phyloP scores from a whole-genome alignment of 176 grass and related monocot species.

The Chloris gayana region DNA sequence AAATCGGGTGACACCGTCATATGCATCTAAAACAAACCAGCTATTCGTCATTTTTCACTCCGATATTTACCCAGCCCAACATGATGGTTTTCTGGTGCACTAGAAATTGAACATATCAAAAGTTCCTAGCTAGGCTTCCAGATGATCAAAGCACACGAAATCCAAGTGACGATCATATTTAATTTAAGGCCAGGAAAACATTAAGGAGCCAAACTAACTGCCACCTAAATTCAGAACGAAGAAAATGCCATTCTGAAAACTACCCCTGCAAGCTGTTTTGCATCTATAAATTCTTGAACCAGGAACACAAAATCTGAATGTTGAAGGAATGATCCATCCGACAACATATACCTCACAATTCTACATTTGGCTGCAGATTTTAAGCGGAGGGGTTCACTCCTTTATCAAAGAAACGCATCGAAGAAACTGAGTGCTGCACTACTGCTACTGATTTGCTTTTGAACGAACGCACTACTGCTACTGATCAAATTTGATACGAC shows the following conservation, averaged over 20 bases:
- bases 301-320: background rate
- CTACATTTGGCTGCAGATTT: background rate
- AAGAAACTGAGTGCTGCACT: background rate
- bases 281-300: background rate
- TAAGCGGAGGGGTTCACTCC: background rate
- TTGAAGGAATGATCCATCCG: background rate
- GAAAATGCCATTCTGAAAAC: background rate
- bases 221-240: conserved; percentile 18
- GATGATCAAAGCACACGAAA: background rate
- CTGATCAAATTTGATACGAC: background rate
- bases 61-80: background rate
- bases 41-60: background rate
- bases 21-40: too few species aligned
- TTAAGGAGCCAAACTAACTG: conserved; percentile 2
- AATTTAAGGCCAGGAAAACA: background rate
- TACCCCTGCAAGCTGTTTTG: background rate
- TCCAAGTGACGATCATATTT: background rate
- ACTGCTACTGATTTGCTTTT: background rate
- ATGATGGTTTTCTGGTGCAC: background rate
- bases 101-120: background rate
- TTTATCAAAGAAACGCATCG: background rate
- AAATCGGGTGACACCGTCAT: too few species aligned
- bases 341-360: background rate
- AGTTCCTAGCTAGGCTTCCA: background rate
- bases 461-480: too few species aligned